Evolutionary conservation across 2,329 filamentous ascomycete genomes (phyloP), one percentile per base, ranked within the genome.

Genomic region (Pyrenophora tritici-repentis): DNA sequence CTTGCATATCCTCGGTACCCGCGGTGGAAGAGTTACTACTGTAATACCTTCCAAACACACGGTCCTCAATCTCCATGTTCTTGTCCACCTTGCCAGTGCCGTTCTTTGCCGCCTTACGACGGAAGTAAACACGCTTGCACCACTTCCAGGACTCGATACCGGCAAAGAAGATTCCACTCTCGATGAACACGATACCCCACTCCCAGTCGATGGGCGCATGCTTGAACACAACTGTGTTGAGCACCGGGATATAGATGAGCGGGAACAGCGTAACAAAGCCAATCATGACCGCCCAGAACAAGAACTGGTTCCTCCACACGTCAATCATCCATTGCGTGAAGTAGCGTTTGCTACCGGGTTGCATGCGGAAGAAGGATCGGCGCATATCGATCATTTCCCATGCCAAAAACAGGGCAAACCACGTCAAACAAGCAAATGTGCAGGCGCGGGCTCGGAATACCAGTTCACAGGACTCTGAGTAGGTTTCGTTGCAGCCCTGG

Each of bases 381-480:
- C 88, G 85, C 74, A 87, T 82, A 63, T 89, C 81, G 53, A 90
- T 80, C 81, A 90, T 87, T 70, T 91, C 87, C 88, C 88, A 91
- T 0, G 89, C 88, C 4, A 90, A 78, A 76, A 91, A 89, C 14
- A 91, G 80, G 0, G 87, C 86, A 61, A 87, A 87, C 87, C 88
- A 91, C 0, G 87, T 91, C 44, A 91, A 79, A 59, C 83, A 88
- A 26, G 86, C 86, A 65, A 91, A 91, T 4, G 85, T 87, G 0
- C 88, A 89, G 0, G 86, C 86, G 12, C 88, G 84, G 0, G 87
- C 88, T 9, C 69, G 67, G 60, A 71, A 74, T 1, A 74, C 71
- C 7, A 70, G 63, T 32, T 73, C 67, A 38, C 71, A 74, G 12
- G 52, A 50, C 0, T 59, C 53, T 22, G 57, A 65, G 55, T 72